Evolutionary conservation across 1,284 basidiomycete species (phyloP).

Genomic region (Inonotus obliquus): DNA sequence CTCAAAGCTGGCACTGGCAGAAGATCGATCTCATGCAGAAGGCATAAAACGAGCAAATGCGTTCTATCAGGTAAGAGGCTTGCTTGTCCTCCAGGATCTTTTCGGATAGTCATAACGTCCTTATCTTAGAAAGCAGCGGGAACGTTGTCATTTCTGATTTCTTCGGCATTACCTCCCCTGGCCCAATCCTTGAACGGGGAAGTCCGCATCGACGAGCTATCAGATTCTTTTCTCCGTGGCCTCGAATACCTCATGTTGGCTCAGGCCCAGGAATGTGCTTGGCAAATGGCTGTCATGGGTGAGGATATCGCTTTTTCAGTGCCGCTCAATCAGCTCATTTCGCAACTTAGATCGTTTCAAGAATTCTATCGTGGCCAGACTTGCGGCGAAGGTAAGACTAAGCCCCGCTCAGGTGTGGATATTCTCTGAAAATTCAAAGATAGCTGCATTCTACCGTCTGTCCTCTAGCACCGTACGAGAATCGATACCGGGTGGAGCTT

Average conservation of each 20-base stretch:
- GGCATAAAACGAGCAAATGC: slow-evolving; percentile 74
- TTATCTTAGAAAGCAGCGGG: slow-evolving; percentile 69
- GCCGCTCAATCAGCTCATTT: background rate
- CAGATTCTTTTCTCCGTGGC: slow-evolving; percentile 54
- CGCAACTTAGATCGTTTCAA: slow-evolving; percentile 60
- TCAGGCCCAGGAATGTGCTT: slow-evolving; percentile 95
- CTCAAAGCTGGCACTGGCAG: slow-evolving; percentile 62
- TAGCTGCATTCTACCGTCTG: slow-evolving; percentile 63
- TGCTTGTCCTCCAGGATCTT: slow-evolving; percentile 17
- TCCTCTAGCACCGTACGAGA: slow-evolving; percentile 50
- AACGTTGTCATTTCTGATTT: slow-evolving; percentile 59
- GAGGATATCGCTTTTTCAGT: slow-evolving; percentile 9
- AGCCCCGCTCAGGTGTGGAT: background rate
- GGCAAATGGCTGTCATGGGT: slow-evolving; percentile 91
- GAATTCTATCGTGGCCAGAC: slow-evolving; percentile 82
- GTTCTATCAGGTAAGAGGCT: slow-evolving; percentile 60
- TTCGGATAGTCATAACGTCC: background rate
- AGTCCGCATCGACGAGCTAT: slow-evolving; percentile 59
- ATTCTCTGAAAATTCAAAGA: slow-evolving; percentile 33
- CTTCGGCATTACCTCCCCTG: slow-evolving; percentile 54
- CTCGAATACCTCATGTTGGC: slow-evolving; percentile 83
- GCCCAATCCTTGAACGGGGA: slow-evolving; percentile 47
- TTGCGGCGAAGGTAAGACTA: slow-evolving; percentile 63
- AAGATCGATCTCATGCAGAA: slow-evolving; percentile 68
- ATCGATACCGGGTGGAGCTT: slow-evolving; percentile 34